A percentile compares a stretch with the other conserved stretches of the same genome.
Evolutionary conservation across 1,284 basidiomycete genomes (phyloP).

Genomic region (Caloboletus firmus): DNA sequence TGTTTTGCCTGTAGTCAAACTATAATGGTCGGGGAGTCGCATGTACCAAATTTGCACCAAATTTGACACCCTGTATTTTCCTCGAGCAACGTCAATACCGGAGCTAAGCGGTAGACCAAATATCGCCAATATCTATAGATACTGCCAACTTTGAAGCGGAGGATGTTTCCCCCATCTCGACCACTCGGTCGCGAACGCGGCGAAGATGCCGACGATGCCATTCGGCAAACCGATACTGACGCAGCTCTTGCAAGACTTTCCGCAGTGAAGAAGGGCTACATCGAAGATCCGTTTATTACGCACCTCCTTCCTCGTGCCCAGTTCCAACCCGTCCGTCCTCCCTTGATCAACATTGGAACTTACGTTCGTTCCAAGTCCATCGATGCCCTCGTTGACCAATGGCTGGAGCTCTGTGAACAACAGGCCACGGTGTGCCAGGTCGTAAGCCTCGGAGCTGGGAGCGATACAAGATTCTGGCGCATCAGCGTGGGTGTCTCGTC

Average conservation of each 20-base stretch:
- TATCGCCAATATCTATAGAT: neutral
- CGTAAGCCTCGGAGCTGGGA: constrained; percentile 30
- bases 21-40: neutral
- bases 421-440: constrained; percentile 26
- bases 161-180: constrained; percentile 23
- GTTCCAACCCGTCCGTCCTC: constrained; percentile 66
- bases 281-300: constrained; percentile 70
- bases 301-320: constrained; percentile 65
- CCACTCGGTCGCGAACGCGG: constrained; percentile 19
- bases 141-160: neutral
- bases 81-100: neutral
- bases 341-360: constrained; percentile 95
- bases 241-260: constrained; percentile 79
- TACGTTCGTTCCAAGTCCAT: constrained; percentile 82
- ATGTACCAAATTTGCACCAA: too few relatives aligned
- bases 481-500: constrained; percentile 54
- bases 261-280: constrained; percentile 74
- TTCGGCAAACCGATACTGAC: constrained; percentile 73
- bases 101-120: neutral
- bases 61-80: neutral
- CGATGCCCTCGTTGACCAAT: constrained; percentile 76
- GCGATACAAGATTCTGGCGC: constrained; percentile 73
- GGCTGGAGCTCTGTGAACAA: constrained; percentile 46
- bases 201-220: constrained; percentile 50
- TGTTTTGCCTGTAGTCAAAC: neutral